Base-by-base conservation (phyloP, 2,329 filamentous ascomycete genomes). In the Paecilomyces sp. region DNA sequence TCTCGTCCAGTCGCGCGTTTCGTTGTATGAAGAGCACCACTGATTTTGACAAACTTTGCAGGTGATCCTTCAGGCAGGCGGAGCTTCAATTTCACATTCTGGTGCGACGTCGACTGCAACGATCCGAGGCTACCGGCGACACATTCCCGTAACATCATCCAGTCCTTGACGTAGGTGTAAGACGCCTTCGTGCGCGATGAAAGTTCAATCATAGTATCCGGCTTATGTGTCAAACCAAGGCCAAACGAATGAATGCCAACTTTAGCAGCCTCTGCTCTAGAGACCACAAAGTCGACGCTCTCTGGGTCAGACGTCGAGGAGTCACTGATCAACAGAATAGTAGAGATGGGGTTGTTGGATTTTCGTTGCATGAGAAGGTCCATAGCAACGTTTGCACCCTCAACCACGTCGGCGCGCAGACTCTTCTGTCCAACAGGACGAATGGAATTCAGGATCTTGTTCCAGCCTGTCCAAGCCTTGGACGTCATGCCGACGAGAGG, bases 91-190 rank as follows among this genome's bases (percentile, higher is more conserved):
- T 96, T 97, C 60, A 95, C 94, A 70, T 97, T 97, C 73, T 97
- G 94, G 73, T 99, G 94, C n/a, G 94, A 97, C 30, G 91, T 88
- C 1, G 91, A 92, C 75, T 99, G 94, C 71, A 97, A 84, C 13
- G 91, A 88, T 54, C 94, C 94, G 30, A 99, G 80, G 69, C 93
- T 97, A 52, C 94, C 94, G 25, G 92, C 94, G 53, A 97, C 83
- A 73, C 94, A 97, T 74, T 99, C 94, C 30, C 94, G 88, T 36
- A 99, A 83, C 93, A 97, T 99, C 93, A 97, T 97, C 94, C 94
- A 99, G 74, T 99, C 94, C 77, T 97, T 99, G 66, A 99, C 92
- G 69, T 97, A 99, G 1, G 92, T 95, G 71, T 97, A 99, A 1
- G 92, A 95, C 3, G 92, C 94, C 78, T 97, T 99, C 3, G 94